These are phyloP conservation scores for Capronia coronata DNA, from an alignment of 2,329 filamentous ascomycete species.

Conservation along the genomic window DNA sequence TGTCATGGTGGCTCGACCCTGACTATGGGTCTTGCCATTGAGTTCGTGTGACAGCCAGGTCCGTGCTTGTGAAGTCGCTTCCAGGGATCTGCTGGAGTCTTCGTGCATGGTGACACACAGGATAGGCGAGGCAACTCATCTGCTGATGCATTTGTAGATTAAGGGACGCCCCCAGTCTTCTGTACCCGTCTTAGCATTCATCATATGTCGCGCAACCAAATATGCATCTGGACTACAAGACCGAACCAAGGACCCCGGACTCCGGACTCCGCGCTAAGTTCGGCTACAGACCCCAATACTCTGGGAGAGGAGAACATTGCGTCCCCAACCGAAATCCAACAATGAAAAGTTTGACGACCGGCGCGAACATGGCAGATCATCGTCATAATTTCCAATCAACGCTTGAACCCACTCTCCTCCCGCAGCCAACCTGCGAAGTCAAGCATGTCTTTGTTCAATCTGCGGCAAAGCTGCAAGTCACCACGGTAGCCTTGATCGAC, in stretches of 20 bases:
- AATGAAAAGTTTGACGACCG: background rate
- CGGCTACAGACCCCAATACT: background rate
- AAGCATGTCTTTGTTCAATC: conserved; percentile 42
- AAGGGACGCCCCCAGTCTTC: background rate
- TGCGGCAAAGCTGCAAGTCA: conserved; percentile 40
- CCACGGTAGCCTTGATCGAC: conserved; percentile 42
- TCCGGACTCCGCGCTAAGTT: conserved; percentile 6
- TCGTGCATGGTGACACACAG: no score
- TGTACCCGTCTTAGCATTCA: background rate
- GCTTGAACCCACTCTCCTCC: conserved; percentile 40
- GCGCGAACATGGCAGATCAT: background rate
- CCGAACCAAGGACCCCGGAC: background rate
- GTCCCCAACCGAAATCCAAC: background rate
- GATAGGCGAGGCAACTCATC: no score
- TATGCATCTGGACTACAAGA: background rate
- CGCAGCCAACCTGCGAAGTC: conserved; percentile 46
- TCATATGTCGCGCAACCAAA: background rate
- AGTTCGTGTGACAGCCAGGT: conserved; percentile 12
- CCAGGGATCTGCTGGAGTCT: no score
- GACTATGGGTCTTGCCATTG: background rate
- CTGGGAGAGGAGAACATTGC: background rate
- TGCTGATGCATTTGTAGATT: no score
- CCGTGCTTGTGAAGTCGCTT: background rate
- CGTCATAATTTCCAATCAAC: conserved; percentile 7
- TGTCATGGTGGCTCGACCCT: background rate